Conservation (phyloP, 768 basidiomycete genomes). For the Xanthoconium purpureum region DNA sequence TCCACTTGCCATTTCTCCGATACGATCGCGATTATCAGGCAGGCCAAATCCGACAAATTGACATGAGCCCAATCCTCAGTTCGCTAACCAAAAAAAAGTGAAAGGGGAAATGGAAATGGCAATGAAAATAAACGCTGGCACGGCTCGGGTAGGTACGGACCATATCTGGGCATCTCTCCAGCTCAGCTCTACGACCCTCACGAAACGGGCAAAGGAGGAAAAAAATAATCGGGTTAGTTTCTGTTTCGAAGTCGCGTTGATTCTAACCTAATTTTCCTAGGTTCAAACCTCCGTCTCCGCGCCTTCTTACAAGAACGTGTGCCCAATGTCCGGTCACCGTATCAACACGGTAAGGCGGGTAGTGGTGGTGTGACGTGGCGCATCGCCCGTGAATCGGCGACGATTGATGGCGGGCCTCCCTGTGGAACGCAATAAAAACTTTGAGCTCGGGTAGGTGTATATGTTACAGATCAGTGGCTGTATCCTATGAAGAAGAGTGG, state of each 20-base stretch:
- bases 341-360: slow-evolving; percentile 15
- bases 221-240: not conserved
- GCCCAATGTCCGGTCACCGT: slow-evolving; percentile 4
- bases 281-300: slow-evolving; percentile 11
- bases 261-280: slow-evolving; percentile 5
- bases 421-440: not conserved
- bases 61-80: slow-evolving; percentile 20
- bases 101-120: not conserved
- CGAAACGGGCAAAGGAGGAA: not conserved
- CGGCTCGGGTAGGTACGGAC: slow-evolving; percentile 1
- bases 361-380: slow-evolving; percentile 18
- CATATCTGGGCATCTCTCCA: slow-evolving; percentile 8
- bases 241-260: not conserved
- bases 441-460: slow-evolving; percentile 12
- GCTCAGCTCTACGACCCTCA: not conserved
- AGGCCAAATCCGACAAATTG: not conserved
- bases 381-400: slow-evolving; percentile 12
- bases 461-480: slow-evolving; percentile 3
- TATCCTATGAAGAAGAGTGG: not conserved
- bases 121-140: not conserved
- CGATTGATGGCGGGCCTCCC: not conserved
- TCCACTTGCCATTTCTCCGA: not conserved
- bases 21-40: not conserved
- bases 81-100: slow-evolving; percentile 9
- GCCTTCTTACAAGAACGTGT: no score